Base-by-base conservation (phyloP, 352 stramenopile genomes). In the Globisporangium polare region DNA sequence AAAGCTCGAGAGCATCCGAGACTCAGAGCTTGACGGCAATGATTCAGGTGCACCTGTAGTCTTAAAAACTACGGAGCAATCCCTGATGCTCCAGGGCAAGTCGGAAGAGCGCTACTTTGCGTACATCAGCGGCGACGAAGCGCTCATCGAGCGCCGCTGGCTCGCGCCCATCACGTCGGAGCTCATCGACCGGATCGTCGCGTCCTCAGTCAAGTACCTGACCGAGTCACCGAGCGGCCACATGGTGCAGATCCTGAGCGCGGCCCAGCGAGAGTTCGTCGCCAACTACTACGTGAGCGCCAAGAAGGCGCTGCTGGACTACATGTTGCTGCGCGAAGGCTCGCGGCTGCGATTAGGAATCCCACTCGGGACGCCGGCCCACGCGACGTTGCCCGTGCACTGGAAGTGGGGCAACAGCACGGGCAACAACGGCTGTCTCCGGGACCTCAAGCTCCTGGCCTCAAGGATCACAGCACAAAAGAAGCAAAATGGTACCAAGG, bases 301-400 rank as follows among this genome's bases (percentile, higher is more conserved):
- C 29, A 92, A 88, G 70, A 92, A 91, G 61, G 74, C 83, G 4
- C 83, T 92, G 50, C 31, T 94, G 5, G 83, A 94, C 50, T 94
- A 92, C 58, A 26, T 92, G 5, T 57, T 94, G 2, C 57, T 90
- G 17, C 77, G 83, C 0, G 43, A 27, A 7, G 52, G 57, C 9
- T 77, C 82, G 6, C 64, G 79, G 5, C n/a, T 67, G 1, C 80
- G 83, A 9, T 62, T 94, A 1, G 63, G 67, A 10, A 89, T 94
- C 46, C 33, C 57, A 0, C 57, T 71, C 5, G 85, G 85, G 13
- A 77, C 81, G 0, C 80, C 85, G 1, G 17, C 22, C 0, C 70
- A 87, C 31, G 77, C 70, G 1, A 52, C 49, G 29, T 66, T 90
- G 3, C 85, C 84, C 1, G 15, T 45, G 3, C 72, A 84, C 24